Percentiles rank a stretch among this genome's conserved stretches.
phyloP scores from a whole-genome alignment of 2,329 filamentous ascomycete species.

The Hymenoscyphus salicellus region DNA sequence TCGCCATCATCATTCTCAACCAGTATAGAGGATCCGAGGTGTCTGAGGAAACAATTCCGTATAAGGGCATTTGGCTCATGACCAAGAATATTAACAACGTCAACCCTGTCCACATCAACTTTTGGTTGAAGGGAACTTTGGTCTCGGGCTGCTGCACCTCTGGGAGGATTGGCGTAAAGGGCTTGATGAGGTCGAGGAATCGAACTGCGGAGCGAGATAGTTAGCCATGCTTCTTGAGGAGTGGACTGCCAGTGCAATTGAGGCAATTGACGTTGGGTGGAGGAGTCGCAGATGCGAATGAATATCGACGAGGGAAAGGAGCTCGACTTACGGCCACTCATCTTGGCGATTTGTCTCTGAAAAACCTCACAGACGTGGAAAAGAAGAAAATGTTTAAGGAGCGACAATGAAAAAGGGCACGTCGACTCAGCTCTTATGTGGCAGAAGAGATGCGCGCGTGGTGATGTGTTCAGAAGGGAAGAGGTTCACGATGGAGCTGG shows the following conservation, averaged over 20 bases:
- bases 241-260: background rate
- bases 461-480: slow-evolving; percentile 29
- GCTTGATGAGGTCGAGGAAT: slow-evolving; percentile 99
- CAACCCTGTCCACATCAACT: slow-evolving; percentile 91
- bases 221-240: slow-evolving; percentile 24
- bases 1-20: slow-evolving; percentile 99
- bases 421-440: slow-evolving; percentile 30
- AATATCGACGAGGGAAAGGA: slow-evolving; percentile 13
- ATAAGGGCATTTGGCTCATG: slow-evolving; percentile 99
- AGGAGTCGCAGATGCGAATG: slow-evolving; percentile 13
- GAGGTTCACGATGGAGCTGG: background rate
- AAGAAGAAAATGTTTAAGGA: slow-evolving; percentile 34
- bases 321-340: slow-evolving; percentile 41
- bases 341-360: slow-evolving; percentile 39
- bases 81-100: slow-evolving; percentile 98
- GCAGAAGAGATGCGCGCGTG: slow-evolving; percentile 27
- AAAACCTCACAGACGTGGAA: slow-evolving; percentile 39
- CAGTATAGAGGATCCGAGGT: slow-evolving; percentile 99
- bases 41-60: slow-evolving; percentile 98
- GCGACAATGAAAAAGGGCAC: slow-evolving; percentile 27
- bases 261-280: slow-evolving; percentile 20
- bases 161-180: slow-evolving; percentile 98
- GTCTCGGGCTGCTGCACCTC: slow-evolving; percentile 98
- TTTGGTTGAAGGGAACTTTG: slow-evolving; percentile 98
- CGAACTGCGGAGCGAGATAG: slow-evolving; percentile 61